phyloP scores from a whole-genome alignment of 139 green algal species.

The Spirogloea muscicola region DNA sequence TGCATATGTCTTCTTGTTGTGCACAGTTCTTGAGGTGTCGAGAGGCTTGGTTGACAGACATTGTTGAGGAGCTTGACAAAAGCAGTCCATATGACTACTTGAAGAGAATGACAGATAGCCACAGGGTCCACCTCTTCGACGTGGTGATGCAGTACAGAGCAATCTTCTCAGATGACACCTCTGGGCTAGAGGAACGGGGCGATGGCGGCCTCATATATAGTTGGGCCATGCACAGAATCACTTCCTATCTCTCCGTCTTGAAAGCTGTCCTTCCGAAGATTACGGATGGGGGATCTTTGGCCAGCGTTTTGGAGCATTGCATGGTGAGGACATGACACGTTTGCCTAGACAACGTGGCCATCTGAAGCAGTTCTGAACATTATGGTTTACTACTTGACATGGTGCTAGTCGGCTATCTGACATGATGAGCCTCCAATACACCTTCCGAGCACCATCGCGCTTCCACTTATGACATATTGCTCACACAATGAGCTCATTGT shows the following conservation, averaged over 20 bases:
- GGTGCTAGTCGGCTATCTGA: no score
- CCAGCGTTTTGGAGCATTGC: conserved; percentile 85
- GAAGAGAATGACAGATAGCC: conserved; percentile 89
- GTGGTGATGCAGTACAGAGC: conserved; percentile 96
- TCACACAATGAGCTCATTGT: no score
- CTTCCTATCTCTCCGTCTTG: conserved; percentile 46
- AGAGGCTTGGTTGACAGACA: conserved; percentile 52
- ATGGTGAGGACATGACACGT: no score
- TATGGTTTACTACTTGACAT: no score
- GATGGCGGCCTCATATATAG: conserved; percentile 52
- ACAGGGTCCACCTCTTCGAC: conserved; percentile 97
- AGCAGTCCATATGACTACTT: conserved; percentile 66
- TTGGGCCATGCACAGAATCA: conserved; percentile 51
- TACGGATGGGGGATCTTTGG: conserved; percentile 60
- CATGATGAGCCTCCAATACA: no score
- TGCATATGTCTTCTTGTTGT: background rate
- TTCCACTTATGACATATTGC: no score
- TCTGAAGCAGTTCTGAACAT: no score
- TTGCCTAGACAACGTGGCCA: no score
- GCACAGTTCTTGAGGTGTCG: conserved; percentile 78
- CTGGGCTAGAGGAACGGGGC: conserved; percentile 23
- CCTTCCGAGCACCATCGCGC: no score
- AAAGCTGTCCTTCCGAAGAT: conserved; percentile 44
- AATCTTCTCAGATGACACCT: conserved; percentile 84
- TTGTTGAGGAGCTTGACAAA: conserved; percentile 75